These are phyloP conservation scores for Rhodotorula sp. DNA, from an alignment of 1,284 basidiomycete genomes.

Conservation along the genomic window DNA sequence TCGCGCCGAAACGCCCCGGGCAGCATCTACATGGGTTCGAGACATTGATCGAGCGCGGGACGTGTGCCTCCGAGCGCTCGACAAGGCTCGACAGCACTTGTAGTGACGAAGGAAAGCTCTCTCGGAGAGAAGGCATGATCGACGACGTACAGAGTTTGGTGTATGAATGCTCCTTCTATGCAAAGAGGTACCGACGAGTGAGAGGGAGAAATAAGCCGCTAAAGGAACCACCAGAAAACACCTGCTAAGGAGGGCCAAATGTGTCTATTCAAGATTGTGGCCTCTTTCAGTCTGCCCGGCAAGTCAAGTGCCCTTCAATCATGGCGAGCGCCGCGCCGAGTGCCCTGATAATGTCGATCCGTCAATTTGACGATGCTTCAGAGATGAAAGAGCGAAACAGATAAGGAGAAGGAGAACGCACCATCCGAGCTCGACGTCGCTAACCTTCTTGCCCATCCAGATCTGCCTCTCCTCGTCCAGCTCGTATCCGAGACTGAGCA, in stretches of 20 bases:
- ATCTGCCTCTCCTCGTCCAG: constrained; percentile 67
- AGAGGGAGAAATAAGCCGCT: too few relatives aligned
- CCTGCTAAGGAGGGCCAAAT: too few relatives aligned
- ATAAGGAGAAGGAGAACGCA: constrained; percentile 6
- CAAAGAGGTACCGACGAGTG: too few relatives aligned
- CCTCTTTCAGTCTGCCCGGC: constrained; percentile 24
- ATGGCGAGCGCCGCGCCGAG: constrained; percentile 38
- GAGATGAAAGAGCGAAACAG: not conserved
- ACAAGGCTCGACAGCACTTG: not conserved
- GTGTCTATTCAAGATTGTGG: not conserved
- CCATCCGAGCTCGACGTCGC: constrained; percentile 93
- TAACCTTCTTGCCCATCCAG: constrained; percentile 80
- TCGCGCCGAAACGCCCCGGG: constrained; percentile 12
- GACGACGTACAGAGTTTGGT: not conserved
- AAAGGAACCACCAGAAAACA: too few relatives aligned
- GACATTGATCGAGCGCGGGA: constrained; percentile 30
- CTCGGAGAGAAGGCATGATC: not conserved
- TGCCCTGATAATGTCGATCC: constrained; percentile 22
- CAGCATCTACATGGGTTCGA: constrained; percentile 24
- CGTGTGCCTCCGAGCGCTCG: constrained; percentile 4
- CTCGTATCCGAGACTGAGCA: constrained; percentile 81
- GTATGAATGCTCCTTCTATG: not conserved
- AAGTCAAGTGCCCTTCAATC: constrained; percentile 31
- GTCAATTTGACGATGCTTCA: accelerated
- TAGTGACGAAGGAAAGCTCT: not conserved